Evolutionary conservation across 1,284 basidiomycete species (phyloP).

Genomic region (Gymnopus androsaceus): DNA sequence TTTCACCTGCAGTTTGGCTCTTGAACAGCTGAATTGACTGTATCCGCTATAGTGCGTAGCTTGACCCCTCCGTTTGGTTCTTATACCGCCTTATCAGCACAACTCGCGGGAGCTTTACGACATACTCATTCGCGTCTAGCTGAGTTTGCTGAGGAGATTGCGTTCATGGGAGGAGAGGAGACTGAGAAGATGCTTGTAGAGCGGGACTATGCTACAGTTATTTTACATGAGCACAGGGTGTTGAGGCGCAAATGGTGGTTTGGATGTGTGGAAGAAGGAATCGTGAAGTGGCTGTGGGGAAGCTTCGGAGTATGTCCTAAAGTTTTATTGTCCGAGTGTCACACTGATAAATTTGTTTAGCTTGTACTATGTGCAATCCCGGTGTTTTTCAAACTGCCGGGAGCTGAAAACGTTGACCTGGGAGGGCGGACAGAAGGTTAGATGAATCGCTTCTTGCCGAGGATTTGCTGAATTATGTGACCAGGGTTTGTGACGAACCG

Average conservation of each 20-base stretch:
- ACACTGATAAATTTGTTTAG: too few species aligned
- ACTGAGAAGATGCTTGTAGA: slow-evolving; percentile 94
- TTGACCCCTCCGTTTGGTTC: slow-evolving; percentile 93
- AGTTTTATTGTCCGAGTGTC: too few species aligned
- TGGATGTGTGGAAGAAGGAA: slow-evolving; percentile 90
- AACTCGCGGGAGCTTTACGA: slow-evolving; percentile 86
- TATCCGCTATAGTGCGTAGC: slow-evolving; percentile 61
- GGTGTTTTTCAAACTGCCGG: slow-evolving; percentile 88
- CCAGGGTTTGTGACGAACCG: slow-evolving; percentile 93
- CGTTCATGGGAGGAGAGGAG: slow-evolving; percentile 89
- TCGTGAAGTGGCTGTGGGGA: slow-evolving; percentile 98
- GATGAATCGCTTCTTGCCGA: slow-evolving; percentile 5
- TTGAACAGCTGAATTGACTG: not conserved
- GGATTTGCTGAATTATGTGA: not conserved
- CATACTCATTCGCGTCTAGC: slow-evolving; percentile 93
- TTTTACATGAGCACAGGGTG: slow-evolving; percentile 88
- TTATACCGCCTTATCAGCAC: slow-evolving; percentile 83
- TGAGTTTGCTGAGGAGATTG: slow-evolving; percentile 93
- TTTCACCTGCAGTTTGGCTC: slow-evolving; percentile 20
- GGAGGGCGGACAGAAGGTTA: slow-evolving; percentile 85
- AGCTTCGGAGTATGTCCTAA: slow-evolving; percentile 73
- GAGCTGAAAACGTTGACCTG: slow-evolving; percentile 68
- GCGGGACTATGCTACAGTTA: slow-evolving; percentile 84
- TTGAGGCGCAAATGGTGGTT: slow-evolving; percentile 87
- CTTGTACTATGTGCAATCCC: slow-evolving; percentile 93